Base-by-base conservation (phyloP, 345 rosid genomes). In the Lepidium didymum region DNA sequence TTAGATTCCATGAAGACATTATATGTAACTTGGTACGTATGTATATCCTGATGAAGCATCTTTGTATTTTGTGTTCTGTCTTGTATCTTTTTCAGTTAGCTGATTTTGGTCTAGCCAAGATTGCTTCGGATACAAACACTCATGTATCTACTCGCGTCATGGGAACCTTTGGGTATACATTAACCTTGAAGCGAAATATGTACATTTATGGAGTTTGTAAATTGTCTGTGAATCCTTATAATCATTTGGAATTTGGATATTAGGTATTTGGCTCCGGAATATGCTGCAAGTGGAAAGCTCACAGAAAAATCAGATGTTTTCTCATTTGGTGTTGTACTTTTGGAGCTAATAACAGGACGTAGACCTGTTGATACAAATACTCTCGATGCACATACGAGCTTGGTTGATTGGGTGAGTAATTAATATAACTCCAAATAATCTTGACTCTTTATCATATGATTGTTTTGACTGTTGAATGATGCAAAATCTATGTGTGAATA, bases 381-480 rank as follows among this genome's bases (percentile, higher is more conserved):
- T 54, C 35, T 83, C 50, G 60, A 59, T 76, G 75, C 72, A 79
- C 91, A 91, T 12, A 85, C 85, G 49, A 88, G 91, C 74, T 77
- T 91, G 62, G 96, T 88, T 18, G 93, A 91, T 56, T 91, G 97
- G 97, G 97, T 91, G 97, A 96, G 97, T 91, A 76, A 77, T 78
- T 64, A 35, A 3, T 63, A 51, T 42, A 1, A 18, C 1, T 56
- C 2, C 23, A 27, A 47, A 64, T 38, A 44, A 8, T 21, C 41
- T 40, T 19, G 14, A 18, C 10, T 41, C 3, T 27, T 27, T 27
- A 25, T 75, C 14, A 16, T 33, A 53, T 40, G 12, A 13, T 8
- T 3, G 31, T 13, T 42, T n/a, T 46, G 11, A 55, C 7, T 9
- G 6, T 62, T 55, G 27, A 63, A 11, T 43, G 35, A n/a, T 53